A percentile compares a stretch with the other conserved stretches of the same genome.
Evolutionary conservation across 202 grass and related monocot genomes (phyloP).

Genomic region (Digitaria exilis): DNA sequence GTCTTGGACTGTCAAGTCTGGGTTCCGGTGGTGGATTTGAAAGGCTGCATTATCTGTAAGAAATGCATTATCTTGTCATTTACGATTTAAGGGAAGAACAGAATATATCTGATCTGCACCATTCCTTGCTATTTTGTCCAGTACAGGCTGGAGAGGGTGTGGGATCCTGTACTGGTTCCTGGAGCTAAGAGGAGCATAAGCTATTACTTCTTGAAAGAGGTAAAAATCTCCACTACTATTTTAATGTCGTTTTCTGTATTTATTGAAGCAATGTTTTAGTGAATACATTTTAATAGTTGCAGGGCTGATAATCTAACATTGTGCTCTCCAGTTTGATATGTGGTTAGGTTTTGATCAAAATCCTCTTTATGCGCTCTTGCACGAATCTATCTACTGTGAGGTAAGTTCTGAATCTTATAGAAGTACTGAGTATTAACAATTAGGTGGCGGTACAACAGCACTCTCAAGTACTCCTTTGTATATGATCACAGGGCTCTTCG

Average conservation of each 20-base stretch:
- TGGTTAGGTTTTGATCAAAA: conserved; percentile 91
- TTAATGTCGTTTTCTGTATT: conserved; percentile 15
- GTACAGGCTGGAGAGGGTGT: conserved; percentile 87
- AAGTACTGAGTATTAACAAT: not conserved
- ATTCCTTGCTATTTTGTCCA: conserved; percentile 34
- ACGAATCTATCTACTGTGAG: conserved; percentile 95
- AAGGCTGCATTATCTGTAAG: conserved; percentile 88
- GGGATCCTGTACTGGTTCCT: conserved; percentile 91
- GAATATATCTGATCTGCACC: not conserved
- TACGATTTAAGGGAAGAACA: not conserved
- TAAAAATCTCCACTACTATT: conserved; percentile 41
- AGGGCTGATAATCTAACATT: conserved; percentile 28
- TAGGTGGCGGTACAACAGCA: not conserved
- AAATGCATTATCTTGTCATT: conserved; percentile 22
- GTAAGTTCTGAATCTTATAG: conserved; percentile 28
- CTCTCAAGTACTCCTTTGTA: conserved; percentile 1
- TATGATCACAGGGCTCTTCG: conserved; percentile 62
- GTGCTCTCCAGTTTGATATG: conserved; percentile 71
- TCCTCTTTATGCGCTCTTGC: conserved; percentile 85
- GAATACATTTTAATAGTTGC: conserved; percentile 34
- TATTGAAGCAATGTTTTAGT: not conserved
- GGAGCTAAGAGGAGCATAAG: conserved; percentile 75
- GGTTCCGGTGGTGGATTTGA: conserved; percentile 94
- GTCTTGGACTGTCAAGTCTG: conserved; percentile 79
- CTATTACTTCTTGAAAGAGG: conserved; percentile 91